Conservation (phyloP, 164 flowering plant genomes). For the Piper longum region DNA sequence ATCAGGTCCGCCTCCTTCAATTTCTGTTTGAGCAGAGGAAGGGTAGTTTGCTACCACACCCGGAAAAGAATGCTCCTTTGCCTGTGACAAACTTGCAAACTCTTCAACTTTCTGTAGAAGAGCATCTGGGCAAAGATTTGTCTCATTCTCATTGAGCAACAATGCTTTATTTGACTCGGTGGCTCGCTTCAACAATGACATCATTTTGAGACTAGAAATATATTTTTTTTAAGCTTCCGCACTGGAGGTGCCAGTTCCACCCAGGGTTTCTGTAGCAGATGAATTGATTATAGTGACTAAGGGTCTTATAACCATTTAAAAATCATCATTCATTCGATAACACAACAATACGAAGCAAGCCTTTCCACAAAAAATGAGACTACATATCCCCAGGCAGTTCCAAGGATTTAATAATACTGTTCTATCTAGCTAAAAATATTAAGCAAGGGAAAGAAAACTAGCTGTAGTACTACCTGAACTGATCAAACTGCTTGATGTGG, state of each 20-base stretch:
- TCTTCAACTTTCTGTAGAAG: constrained; percentile 69
- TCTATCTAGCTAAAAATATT: background rate
- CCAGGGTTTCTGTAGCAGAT: too few species aligned
- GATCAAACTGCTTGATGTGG: constrained; percentile 4
- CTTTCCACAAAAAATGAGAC: background rate
- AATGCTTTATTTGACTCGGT: constrained; percentile 68
- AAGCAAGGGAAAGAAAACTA: background rate
- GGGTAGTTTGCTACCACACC: constrained; percentile 34
- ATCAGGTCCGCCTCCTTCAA: constrained; percentile 7
- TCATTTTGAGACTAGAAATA: constrained; percentile 48
- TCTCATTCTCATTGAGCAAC: constrained; percentile 49
- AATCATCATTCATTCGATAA: too few species aligned
- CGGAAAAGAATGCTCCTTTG: constrained; percentile 52
- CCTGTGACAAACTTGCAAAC: constrained; percentile 48
- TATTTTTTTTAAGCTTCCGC: constrained; percentile 10
- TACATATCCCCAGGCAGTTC: background rate
- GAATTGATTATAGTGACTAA: background rate
- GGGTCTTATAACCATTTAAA: too few species aligned
- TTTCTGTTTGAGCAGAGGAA: constrained; percentile 3
- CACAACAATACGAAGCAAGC: too few species aligned
- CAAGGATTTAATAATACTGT: background rate
- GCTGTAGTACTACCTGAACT: constrained; percentile 2
- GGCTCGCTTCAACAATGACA: constrained; percentile 63
- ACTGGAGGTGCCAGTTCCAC: constrained; percentile 3
- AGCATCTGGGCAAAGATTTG: constrained; percentile 58